phyloP scores from a whole-genome alignment of 495 filamentous ascomycete species.

The Cairneyella variabilis region DNA sequence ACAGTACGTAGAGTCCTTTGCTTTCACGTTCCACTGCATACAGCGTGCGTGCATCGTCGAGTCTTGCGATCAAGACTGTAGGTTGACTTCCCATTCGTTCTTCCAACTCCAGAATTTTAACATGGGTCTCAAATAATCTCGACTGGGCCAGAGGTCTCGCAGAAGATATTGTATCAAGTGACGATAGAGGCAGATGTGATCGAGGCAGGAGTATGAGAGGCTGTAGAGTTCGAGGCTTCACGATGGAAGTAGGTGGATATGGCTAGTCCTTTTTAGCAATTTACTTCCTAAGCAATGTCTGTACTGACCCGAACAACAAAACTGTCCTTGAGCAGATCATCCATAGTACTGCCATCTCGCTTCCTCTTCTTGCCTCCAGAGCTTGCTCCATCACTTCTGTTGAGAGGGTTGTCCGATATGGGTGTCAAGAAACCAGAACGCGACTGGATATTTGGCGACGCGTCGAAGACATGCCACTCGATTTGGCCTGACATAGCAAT shows the following conservation, averaged over 20 bases:
- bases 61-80: constrained; percentile 62
- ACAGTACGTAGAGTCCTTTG: constrained; percentile 63
- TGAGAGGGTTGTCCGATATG: constrained; percentile 28
- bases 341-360: constrained; percentile 32
- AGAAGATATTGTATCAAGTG: constrained; percentile 52
- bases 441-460: constrained; percentile 17
- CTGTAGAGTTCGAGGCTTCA: constrained; percentile 56
- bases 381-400: constrained; percentile 13
- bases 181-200: constrained; percentile 54
- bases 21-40: constrained; percentile 73
- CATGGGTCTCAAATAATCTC: constrained; percentile 54
- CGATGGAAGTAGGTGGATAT: constrained; percentile 50
- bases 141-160: constrained; percentile 47
- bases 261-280: constrained; percentile 38
- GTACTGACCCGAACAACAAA: constrained; percentile 43
- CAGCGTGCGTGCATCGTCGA: constrained; percentile 48
- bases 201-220: constrained; percentile 61
- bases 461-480: constrained; percentile 18
- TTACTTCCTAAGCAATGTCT: constrained; percentile 12
- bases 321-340: constrained; percentile 43
- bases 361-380: constrained; percentile 22
- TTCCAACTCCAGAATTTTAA: constrained; percentile 59
- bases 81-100: constrained; percentile 44
- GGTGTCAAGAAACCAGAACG: constrained; percentile 30
- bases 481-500: constrained; percentile 27